Conservation (phyloP, 129 eudicot species). For the Chrysanthemum seticuspe region DNA sequence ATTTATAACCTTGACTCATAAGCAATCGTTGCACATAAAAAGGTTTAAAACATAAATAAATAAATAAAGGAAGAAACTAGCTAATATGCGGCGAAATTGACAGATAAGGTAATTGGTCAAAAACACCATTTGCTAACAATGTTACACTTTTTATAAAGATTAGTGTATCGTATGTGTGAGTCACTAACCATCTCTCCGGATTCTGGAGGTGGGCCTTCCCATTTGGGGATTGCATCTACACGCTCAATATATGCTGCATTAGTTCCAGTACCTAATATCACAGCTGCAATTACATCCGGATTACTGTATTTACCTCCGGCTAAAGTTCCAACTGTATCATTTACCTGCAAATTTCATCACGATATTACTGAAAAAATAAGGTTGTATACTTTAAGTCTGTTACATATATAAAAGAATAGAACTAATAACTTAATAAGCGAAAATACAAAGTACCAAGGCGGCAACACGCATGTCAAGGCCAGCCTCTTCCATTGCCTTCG, state of each 20-base stretch:
- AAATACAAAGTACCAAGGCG: constrained; percentile 7
- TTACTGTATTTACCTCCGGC: constrained; percentile 69
- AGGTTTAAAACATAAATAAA: neutral
- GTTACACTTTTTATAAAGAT: neutral
- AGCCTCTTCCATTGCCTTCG: constrained; percentile 7
- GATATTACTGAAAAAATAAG: neutral
- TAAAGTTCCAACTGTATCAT: constrained; percentile 81
- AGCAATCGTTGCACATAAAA: neutral
- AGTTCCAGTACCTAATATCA: constrained; percentile 89
- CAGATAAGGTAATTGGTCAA: no score
- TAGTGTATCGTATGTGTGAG: neutral
- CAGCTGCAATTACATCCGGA: constrained; percentile 72
- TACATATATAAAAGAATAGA: no score
- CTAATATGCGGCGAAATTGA: neutral
- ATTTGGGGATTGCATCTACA: constrained; percentile 78
- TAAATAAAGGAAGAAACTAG: neutral
- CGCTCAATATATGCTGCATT: constrained; percentile 93
- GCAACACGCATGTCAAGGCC: constrained; percentile 20
- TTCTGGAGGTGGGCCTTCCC: constrained; percentile 71
- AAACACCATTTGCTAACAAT: no score
- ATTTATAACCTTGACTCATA: constrained; percentile 63
- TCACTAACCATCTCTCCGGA: constrained; percentile 79
- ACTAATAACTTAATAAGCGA: constrained; percentile 48
- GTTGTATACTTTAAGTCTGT: neutral
- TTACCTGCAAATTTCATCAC: constrained; percentile 46